These are phyloP conservation scores for Neofusicoccum kwambonambiense DNA, from an alignment of 2,329 filamentous ascomycete genomes.

Conservation along the genomic window DNA sequence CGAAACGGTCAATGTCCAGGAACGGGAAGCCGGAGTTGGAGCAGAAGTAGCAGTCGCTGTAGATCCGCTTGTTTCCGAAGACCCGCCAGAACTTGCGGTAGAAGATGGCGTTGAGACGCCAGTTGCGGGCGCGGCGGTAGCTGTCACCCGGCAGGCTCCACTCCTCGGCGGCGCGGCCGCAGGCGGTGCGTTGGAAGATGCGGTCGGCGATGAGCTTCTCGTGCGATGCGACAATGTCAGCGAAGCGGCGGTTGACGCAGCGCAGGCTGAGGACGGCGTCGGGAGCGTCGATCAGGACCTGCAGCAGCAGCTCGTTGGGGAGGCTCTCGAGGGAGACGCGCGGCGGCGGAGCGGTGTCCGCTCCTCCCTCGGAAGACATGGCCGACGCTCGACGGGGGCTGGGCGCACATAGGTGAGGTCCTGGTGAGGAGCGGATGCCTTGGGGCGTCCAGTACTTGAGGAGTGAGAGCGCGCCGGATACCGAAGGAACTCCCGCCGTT, in stretches of 20 bases:
- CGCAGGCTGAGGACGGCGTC: conserved; percentile 14
- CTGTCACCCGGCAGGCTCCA: conserved; percentile 7
- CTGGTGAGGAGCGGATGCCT: neutral
- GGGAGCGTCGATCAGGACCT: neutral
- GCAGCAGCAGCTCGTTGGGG: conserved; percentile 17
- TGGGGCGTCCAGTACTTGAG: neutral
- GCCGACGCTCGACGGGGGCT: neutral
- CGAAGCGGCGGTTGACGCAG: conserved; percentile 15
- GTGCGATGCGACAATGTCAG: conserved; percentile 5
- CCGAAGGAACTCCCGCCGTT: neutral
- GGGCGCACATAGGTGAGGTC: conserved; percentile 1
- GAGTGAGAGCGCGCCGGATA: neutral
- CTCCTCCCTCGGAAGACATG: conserved; percentile 3
- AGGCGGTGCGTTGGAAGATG: neutral
- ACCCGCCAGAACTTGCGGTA: conserved; percentile 19
- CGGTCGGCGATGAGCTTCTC: conserved; percentile 16
- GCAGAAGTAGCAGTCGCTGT: conserved; percentile 16
- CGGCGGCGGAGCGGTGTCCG: neutral
- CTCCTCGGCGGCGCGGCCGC: conserved; percentile 9
- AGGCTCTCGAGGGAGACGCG: conserved; percentile 6
- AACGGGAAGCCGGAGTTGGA: conserved; percentile 16
- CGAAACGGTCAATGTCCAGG: conserved; percentile 16
- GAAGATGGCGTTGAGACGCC: conserved; percentile 17
- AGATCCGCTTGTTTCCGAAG: conserved; percentile 14
- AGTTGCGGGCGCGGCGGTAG: conserved; percentile 15